Evolutionary conservation across 2,329 filamentous ascomycete genomes (phyloP), one percentile per base, ranked within the genome.

Genomic region (Fusarium sp.): DNA sequence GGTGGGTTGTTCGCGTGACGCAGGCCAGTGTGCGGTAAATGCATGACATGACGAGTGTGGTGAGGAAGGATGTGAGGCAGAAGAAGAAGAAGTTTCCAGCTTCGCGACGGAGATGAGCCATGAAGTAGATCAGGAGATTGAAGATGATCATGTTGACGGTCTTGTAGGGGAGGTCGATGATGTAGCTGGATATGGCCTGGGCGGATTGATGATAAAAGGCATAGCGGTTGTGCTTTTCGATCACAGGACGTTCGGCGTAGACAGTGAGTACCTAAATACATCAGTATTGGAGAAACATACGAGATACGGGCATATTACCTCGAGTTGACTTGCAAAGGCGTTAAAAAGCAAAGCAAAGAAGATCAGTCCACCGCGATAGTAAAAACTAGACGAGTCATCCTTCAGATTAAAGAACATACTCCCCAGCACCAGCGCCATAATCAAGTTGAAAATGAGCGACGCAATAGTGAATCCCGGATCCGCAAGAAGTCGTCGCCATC

Each of bases 71-170:
- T 7, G 75, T 67, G 17, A 83, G 75, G 64, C 83, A 81, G 74
- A 85, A 83, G 76, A 89, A 86, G 78, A 91, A 91, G 79, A 90
- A 91, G 2, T 83, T 77, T 9, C 84, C 86, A 1, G 87, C 77
- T 54, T 85, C 83, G 48, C 87, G 82, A 50, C 87, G 83, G 3
- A 91, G 81, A 60, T 89, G 85, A 0, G 87, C 85, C 86, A 92
- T 86, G 74, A 91, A 91, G 77, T 92, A 92, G 0, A 91, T 77
- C 0, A 85, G 4, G 0, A 71, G 0, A 17, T 75, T 75, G 51
- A 75, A 75, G 8, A 71, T 32, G 33, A 75, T 56, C 71, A 72
- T 75, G 55, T 75, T 74, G 28, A 48, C n/a, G 0, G 62, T 75
- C 20, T 75, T 75, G 26, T 71, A 75, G 1, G 73, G 73, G 1